These are phyloP conservation scores for Pseudogymnoascus sp. DNA, from an alignment of 2,329 filamentous ascomycete genomes.

Conservation along the genomic window DNA sequence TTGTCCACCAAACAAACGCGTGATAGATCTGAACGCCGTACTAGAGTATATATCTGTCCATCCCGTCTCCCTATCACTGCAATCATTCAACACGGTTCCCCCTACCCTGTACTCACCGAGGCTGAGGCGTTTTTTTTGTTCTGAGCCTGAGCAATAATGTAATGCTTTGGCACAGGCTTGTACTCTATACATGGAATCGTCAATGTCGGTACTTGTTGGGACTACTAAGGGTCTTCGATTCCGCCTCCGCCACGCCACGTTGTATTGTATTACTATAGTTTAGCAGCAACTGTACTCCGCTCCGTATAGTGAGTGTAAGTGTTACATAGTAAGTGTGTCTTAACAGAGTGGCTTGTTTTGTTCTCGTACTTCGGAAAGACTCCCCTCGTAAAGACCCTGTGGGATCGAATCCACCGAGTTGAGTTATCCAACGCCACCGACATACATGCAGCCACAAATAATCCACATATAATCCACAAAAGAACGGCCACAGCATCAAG, in stretches of 20 bases:
- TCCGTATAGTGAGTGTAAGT: too few relatives aligned
- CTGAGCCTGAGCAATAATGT: too few relatives aligned
- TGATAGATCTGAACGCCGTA: neutral
- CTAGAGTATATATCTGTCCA: neutral
- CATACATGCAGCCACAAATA: neutral
- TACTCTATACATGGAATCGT: neutral
- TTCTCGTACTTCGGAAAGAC: neutral
- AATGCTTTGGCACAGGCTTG: neutral
- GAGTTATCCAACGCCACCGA: neutral
- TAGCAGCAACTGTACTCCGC: too few relatives aligned
- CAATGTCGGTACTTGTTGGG: slow-evolving; percentile 1
- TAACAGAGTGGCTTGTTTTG: neutral
- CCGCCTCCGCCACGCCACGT: neutral
- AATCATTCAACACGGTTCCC: neutral
- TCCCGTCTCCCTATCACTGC: neutral
- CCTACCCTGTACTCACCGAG: too few relatives aligned
- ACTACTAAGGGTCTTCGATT: neutral
- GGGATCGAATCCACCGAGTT: neutral
- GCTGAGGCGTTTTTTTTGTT: neutral
- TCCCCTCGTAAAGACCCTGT: neutral
- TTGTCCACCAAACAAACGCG: neutral
- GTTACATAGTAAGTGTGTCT: neutral
- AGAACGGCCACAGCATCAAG: neutral
- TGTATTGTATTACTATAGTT: neutral
- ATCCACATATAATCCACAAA: neutral